Evolutionary conservation across 1,139 yeast genomes (phyloP).

Genomic region (Hyphopichia wangnamkhiaoensis): DNA sequence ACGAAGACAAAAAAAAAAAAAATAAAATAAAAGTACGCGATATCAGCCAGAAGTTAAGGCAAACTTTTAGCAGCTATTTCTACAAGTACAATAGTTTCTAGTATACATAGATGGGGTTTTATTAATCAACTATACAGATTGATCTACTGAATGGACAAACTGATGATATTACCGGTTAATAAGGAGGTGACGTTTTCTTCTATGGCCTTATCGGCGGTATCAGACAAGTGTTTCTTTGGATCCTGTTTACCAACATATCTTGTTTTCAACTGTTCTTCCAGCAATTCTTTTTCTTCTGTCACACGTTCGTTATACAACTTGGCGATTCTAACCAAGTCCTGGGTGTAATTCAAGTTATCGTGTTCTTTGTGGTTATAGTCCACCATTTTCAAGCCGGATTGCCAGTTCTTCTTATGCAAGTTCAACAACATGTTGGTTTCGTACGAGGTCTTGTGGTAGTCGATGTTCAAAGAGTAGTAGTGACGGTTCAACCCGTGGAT

Average conservation of each 20-base stretch:
- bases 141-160: slow-evolving; percentile 68
- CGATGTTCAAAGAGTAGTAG: slow-evolving; percentile 92
- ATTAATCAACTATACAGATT: slow-evolving; percentile 1
- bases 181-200: slow-evolving; percentile 90
- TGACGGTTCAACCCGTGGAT: slow-evolving; percentile 97
- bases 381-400: slow-evolving; percentile 78
- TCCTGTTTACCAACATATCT: slow-evolving; percentile 98
- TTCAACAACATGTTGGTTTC: slow-evolving; percentile 95
- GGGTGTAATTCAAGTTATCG: slow-evolving; percentile 70
- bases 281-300: slow-evolving; percentile 85
- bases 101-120: too few species aligned
- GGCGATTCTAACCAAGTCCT: slow-evolving; percentile 86
- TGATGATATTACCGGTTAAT: slow-evolving; percentile 85
- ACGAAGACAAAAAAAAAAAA: too few species aligned
- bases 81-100: too few species aligned
- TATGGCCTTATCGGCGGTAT: slow-evolving; percentile 79
- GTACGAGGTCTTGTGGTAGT: slow-evolving; percentile 87
- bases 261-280: slow-evolving; percentile 87
- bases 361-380: slow-evolving; percentile 81
- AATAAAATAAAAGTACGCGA: too few species aligned
- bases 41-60: too few species aligned
- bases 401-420: slow-evolving; percentile 96
- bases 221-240: slow-evolving; percentile 95
- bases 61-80: too few species aligned
- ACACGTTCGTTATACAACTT: slow-evolving; percentile 88